phyloP scores from a whole-genome alignment of 1,284 basidiomycete genomes.

The Xerocomus amazonicus region DNA sequence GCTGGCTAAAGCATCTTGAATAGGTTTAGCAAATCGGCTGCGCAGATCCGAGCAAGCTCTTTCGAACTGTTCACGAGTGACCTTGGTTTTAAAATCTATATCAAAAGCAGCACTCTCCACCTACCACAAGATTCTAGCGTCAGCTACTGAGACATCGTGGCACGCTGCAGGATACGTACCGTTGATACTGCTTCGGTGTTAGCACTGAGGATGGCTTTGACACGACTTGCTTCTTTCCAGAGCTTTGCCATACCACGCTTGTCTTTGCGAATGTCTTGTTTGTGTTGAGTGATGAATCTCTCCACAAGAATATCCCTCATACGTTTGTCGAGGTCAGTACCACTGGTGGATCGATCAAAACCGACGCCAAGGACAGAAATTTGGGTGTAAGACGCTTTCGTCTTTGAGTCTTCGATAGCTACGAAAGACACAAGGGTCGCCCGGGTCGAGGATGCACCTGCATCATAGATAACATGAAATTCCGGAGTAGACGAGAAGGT shows the following conservation, averaged over 20 bases:
- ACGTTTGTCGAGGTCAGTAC: constrained; percentile 80
- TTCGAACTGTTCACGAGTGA: constrained; percentile 81
- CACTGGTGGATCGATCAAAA: constrained; percentile 76
- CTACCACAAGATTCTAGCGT: constrained; percentile 34
- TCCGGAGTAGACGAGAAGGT: constrained; percentile 75
- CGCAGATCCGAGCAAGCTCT: constrained; percentile 61
- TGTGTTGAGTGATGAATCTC: constrained; percentile 70
- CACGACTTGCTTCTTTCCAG: constrained; percentile 87
- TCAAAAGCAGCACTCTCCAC: constrained; percentile 90
- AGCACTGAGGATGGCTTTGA: constrained; percentile 93
- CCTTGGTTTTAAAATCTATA: constrained; percentile 81
- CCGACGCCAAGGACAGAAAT: constrained; percentile 79
- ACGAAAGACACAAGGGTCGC: constrained; percentile 86
- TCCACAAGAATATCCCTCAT: constrained; percentile 79
- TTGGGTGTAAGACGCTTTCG: constrained; percentile 57
- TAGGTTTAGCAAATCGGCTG: constrained; percentile 65
- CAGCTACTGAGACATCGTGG: not conserved
- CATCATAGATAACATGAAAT: constrained; percentile 92
- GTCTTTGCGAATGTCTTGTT: constrained; percentile 66
- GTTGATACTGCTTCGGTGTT: constrained; percentile 77
- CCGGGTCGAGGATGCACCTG: constrained; percentile 83
- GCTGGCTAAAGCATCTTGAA: constrained; percentile 69
- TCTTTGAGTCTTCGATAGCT: constrained; percentile 49
- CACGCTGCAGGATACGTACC: constrained; percentile 43
- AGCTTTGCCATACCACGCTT: constrained; percentile 89